Conservation (phyloP, 192 early-diverging fungal species). For the Pilobolus umbonatus region DNA sequence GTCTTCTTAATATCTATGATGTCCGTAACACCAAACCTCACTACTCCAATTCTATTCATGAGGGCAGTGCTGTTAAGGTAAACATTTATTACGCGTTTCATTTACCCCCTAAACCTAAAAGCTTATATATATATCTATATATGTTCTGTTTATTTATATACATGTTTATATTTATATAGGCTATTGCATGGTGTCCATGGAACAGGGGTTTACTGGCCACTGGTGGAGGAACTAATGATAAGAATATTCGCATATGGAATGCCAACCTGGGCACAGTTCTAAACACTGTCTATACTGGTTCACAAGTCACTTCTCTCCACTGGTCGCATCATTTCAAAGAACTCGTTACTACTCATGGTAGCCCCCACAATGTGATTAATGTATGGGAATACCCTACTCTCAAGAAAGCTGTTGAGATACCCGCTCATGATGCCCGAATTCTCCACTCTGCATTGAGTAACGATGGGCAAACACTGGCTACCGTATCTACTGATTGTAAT, state of each 20-base stretch:
- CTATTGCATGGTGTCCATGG: conserved; percentile 95
- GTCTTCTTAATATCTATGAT: conserved; percentile 89
- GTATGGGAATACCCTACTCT: conserved; percentile 82
- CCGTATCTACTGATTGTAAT: conserved; percentile 89
- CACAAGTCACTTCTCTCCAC: conserved; percentile 89
- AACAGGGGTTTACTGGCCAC: conserved; percentile 77
- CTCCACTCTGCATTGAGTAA: conserved; percentile 88
- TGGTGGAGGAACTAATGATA: conserved; percentile 89
- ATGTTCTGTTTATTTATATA: background rate
- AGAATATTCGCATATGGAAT: conserved; percentile 92
- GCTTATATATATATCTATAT: conserved; percentile 9
- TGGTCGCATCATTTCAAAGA: conserved; percentile 86
- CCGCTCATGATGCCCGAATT: conserved; percentile 83
- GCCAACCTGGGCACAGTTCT: conserved; percentile 58
- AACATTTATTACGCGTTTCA: no score
- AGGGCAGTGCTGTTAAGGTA: conserved; percentile 88
- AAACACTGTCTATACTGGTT: conserved; percentile 70
- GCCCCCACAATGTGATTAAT: conserved; percentile 79
- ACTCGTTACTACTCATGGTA: conserved; percentile 89
- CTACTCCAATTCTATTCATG: conserved; percentile 70
- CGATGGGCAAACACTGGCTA: conserved; percentile 89
- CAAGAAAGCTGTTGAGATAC: conserved; percentile 68
- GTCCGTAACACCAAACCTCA: conserved; percentile 58
- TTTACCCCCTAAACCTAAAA: no score
- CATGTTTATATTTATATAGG: conserved; percentile 43